phyloP scores from a whole-genome alignment of 1,139 yeast species.

The Saccharomyces hybrid region DNA sequence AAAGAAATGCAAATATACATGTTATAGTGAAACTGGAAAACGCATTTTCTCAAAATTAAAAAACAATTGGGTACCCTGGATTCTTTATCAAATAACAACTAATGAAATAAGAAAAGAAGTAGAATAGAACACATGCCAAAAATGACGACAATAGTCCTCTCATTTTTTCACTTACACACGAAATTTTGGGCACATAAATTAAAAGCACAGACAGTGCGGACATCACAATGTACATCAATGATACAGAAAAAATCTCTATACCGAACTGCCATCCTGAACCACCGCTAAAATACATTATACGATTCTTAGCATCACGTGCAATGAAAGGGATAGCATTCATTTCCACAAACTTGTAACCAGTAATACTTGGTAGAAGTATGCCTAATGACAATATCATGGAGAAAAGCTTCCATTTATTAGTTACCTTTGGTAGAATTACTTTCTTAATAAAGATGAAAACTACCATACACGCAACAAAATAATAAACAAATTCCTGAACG shows the following conservation, averaged over 20 bases:
- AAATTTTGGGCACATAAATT: slow-evolving; percentile 26
- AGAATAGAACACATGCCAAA: slow-evolving; percentile 26
- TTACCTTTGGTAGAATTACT: slow-evolving; percentile 33
- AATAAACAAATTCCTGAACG: slow-evolving; percentile 36
- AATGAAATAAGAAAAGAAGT: slow-evolving; percentile 32
- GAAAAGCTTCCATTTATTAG: slow-evolving; percentile 30
- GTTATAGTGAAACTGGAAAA: not conserved
- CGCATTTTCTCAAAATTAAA: slow-evolving; percentile 7
- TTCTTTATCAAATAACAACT: slow-evolving; percentile 34
- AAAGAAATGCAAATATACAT: not conserved
- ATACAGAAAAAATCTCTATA: slow-evolving; percentile 48
- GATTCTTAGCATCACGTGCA: slow-evolving; percentile 42
- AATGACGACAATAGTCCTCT: slow-evolving; percentile 18
- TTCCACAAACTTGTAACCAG: slow-evolving; percentile 59
- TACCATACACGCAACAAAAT: slow-evolving; percentile 41
- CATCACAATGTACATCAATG: slow-evolving; percentile 41
- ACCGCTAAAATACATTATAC: slow-evolving; percentile 50
- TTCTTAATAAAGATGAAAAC: slow-evolving; percentile 45
- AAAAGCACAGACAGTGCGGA: slow-evolving; percentile 37
- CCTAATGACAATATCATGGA: slow-evolving; percentile 37
- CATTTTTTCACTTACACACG: slow-evolving; percentile 12
- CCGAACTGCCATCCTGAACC: slow-evolving; percentile 65
- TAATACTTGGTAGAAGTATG: slow-evolving; percentile 39
- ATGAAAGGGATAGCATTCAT: slow-evolving; percentile 56
- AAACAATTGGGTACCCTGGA: slow-evolving; percentile 33